phyloP scores from a whole-genome alignment of 1,284 basidiomycete genomes.

The Apiotrichum gracile region DNA sequence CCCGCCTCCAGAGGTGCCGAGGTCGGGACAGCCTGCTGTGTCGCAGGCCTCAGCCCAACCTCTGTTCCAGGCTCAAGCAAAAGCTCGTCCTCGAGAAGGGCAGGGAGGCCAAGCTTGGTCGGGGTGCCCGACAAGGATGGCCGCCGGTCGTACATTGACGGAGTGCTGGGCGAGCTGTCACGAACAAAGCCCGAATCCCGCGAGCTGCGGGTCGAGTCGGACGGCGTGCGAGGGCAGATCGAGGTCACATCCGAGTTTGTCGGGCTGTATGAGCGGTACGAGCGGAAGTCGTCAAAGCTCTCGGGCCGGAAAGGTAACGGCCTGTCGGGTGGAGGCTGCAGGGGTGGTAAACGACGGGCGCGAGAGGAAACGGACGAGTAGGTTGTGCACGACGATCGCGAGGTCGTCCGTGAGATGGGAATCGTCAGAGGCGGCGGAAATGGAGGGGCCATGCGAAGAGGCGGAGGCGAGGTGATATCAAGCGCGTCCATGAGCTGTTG shows the following conservation, averaged over 20 bases:
- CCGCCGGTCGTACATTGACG: slow-evolving; percentile 1
- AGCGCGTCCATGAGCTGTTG: neutral
- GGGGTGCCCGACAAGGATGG: slow-evolving; percentile 3
- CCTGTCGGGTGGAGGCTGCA: slow-evolving; percentile 10
- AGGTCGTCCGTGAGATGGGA: slow-evolving; percentile 6
- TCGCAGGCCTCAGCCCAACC: neutral
- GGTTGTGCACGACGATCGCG: neutral
- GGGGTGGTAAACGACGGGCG: neutral
- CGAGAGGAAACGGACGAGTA: neutral
- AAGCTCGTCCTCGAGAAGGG: slow-evolving; percentile 9
- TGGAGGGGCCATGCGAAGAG: neutral
- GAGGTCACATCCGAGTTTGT: slow-evolving; percentile 32
- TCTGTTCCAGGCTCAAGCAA: neutral
- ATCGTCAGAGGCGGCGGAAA: too few species aligned
- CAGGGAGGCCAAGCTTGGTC: slow-evolving; percentile 10
- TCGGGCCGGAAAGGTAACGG: slow-evolving; percentile 10
- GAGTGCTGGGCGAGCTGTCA: neutral
- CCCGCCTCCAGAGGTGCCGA: neutral
- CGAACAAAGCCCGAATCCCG: slow-evolving; percentile 14
- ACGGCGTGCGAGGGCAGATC: slow-evolving; percentile 26
- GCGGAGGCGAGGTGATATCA: neutral
- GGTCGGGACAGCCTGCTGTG: neutral
- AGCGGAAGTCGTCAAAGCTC: neutral
- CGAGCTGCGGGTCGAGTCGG: slow-evolving; percentile 22
- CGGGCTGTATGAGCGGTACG: slow-evolving; percentile 22